Base-by-base conservation (phyloP, 2,329 filamentous ascomycete species). In the Aspergillus pseudotamarii region DNA sequence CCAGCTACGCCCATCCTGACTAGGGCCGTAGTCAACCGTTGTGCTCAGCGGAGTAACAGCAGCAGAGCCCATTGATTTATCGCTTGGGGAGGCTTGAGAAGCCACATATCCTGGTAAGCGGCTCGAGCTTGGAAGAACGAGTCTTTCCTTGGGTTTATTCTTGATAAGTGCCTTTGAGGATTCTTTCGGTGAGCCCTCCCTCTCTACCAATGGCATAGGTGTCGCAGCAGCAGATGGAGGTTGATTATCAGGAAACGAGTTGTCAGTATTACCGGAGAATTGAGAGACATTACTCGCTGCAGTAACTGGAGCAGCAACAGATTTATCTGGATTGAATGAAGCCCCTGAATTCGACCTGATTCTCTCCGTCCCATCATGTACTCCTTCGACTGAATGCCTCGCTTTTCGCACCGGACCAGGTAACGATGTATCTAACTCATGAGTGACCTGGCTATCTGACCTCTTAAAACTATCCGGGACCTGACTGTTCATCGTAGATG, bases 1-100 rank as follows among this genome's bases (percentile, higher is more conserved):
- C 51, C 65, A 70, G 30, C 66, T 59, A 12, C 68, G 64, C 30
- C 65, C 66, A 54, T 68, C 62, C 56, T 67, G 67, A 26, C 58
- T 61, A 21, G 60, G 59, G 30, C 62, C 51, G n/a, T 69, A 64
- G 43, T 72, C 69, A 43, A 76, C 58, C 21, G 68, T 64, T 43
- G 74, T 77, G 57, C 76, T 74, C 21, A 76, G 60, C 5, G 74
- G 71, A 1, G 72, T 64, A 26, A 76, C 64, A 23, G 73, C 68
- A 58, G 76, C 87, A 79, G 64, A 81, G 76, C 73, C 83, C 75
- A 66, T 75, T 41, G 73, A 76, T 61, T 77, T 82, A 70, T 75
- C 81, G 59, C 72, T 77, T 19, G 80, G 80, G 14, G 80, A 75
- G 34, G 75, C 73, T 57, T 78, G 76, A 14, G 81, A 79, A 36